Percentiles rank a stretch among this genome's conserved stretches.
These are phyloP conservation scores for Lachnellula cervina DNA, from an alignment of 2,329 filamentous ascomycete genomes.

Conservation along the genomic window DNA sequence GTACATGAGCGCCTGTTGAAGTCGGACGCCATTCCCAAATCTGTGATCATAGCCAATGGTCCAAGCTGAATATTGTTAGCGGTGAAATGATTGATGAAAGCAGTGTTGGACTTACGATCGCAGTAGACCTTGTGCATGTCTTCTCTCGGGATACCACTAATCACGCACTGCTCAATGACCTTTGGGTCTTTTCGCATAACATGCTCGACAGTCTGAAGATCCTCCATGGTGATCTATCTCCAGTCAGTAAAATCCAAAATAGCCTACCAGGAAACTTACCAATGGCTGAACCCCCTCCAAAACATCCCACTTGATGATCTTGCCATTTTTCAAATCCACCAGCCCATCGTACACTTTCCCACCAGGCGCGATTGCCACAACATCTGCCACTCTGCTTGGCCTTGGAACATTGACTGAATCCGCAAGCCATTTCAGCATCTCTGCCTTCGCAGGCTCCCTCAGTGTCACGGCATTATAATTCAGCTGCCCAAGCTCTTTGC, in stretches of 20 bases:
- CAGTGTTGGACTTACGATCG: conserved; percentile 57
- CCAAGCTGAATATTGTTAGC: conserved; percentile 56
- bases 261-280: conserved; percentile 39
- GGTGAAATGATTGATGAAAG: not conserved
- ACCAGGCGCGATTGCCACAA: conserved; percentile 74
- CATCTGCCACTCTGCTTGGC: conserved; percentile 70
- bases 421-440: conserved; percentile 76
- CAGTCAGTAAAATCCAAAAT: conserved; percentile 9
- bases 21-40: conserved; percentile 69
- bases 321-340: conserved; percentile 64
- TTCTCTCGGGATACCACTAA: conserved; percentile 72
- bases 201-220: conserved; percentile 74
- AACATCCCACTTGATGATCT: conserved; percentile 69
- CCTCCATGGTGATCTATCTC: conserved; percentile 78
- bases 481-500: conserved; percentile 63
- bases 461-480: conserved; percentile 85
- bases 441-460: conserved; percentile 77
- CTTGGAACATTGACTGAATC: conserved; percentile 55
- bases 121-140: conserved; percentile 97
- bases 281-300: conserved; percentile 77
- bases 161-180: conserved; percentile 84
- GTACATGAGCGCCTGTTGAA: conserved; percentile 95
- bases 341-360: conserved; percentile 80
- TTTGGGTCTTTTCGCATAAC: conserved; percentile 72
- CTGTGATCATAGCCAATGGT: conserved; percentile 93